Base-by-base conservation (phyloP, 2,329 filamentous ascomycete species). In the Lecanicillium sp. region DNA sequence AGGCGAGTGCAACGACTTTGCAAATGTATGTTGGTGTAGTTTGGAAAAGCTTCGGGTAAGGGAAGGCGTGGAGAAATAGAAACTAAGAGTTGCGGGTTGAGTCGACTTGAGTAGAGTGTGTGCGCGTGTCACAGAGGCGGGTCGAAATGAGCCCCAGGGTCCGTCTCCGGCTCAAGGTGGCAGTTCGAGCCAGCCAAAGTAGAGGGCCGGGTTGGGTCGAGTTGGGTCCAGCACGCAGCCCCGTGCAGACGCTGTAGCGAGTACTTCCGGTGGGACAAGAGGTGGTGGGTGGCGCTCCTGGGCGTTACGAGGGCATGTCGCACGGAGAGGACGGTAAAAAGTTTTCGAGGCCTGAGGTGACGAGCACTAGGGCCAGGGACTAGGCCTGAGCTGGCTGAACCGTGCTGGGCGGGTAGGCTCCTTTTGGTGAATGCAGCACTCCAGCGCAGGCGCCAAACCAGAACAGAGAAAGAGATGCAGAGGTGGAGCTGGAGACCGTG, bases 11-110 rank as follows among this genome's bases (percentile, higher is more conserved):
- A 25, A 25, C 22, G 22, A 11, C 22, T 25, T 7, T 25, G 22
- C 22, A 25, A 11, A 25, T 25, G 19, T 31, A 36, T 40, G 22
- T 25, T 25, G 22, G 22, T 25, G 22, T 25, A 25, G 22, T 25
- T 25, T 25, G 22, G 22, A 25, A 25, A 25, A 25, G 22, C 22
- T 6, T 25, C 22, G 11, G 22, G 36, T 29, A 40, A 36, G 30
- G 32, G 36, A 44, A 37, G 32, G 40, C 39, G 41, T 33, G 9
- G 18, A 33, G 19, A 36, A 22, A 20, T 19, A 22, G 17, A 35
- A 20, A 35, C n/a, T 17, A 37, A 39, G 31, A 22, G 17, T 39
- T n/a, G 20, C 19, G n/a, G 22, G 22, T 25, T 13, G 37, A 14
- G 15, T 29, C 11, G 22, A 25, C 22, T 25, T 25, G 22, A 7